A percentile compares a stretch with the other conserved stretches of the same genome.
phyloP scores from a whole-genome alignment of 108 stramenopile genomes.

The Nitzschia sp. region DNA sequence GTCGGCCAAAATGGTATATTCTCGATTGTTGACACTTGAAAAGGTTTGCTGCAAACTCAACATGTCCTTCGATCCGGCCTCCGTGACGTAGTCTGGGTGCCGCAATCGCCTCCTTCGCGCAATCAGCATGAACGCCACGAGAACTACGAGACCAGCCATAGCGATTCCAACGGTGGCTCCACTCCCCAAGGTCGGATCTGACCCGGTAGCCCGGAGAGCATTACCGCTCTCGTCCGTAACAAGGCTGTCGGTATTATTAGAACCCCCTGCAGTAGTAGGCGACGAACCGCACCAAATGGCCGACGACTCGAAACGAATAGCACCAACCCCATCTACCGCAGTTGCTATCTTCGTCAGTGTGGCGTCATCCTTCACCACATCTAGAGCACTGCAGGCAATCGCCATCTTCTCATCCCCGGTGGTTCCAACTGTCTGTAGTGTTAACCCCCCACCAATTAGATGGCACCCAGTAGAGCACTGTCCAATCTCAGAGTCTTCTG shows the following conservation, averaged over 20 bases:
- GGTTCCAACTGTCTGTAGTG: neutral
- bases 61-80: neutral
- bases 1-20: neutral
- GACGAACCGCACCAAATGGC: neutral
- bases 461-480: neutral
- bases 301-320: slow-evolving; percentile 3
- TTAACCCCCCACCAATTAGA: neutral
- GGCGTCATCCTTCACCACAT: slow-evolving; percentile 2
- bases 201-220: neutral
- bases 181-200: neutral
- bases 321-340: slow-evolving; percentile 5
- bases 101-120: neutral
- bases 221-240: slow-evolving; percentile 1
- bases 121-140: neutral
- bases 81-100: neutral
- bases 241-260: slow-evolving; percentile 3
- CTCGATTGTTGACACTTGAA: neutral
- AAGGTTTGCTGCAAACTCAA: neutral
- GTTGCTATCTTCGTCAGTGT: neutral
- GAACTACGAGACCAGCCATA: neutral
- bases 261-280: neutral
- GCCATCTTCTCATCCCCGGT: neutral
- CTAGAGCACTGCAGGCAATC: neutral
- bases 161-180: slow-evolving; percentile 4
- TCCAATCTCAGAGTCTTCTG: neutral